A percentile compares a stretch with the other conserved stretches of the same genome.
These are phyloP conservation scores for Ogataea philodendri DNA, from an alignment of 805 yeast genomes.

Conservation along the genomic window DNA sequence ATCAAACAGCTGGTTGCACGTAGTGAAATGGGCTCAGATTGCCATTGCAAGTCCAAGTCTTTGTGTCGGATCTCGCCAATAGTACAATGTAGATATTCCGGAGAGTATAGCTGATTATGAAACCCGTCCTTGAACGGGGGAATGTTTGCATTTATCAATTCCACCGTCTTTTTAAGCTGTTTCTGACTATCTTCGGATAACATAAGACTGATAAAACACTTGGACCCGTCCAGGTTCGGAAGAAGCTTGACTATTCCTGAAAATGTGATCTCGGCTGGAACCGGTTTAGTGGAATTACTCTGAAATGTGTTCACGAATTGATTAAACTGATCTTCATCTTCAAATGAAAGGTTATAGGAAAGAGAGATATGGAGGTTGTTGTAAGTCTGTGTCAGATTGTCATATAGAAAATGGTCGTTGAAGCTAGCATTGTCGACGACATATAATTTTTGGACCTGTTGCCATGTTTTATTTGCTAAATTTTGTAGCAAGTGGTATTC, in stretches of 20 bases:
- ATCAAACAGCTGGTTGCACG: slow-evolving; percentile 3
- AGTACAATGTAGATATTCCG: slow-evolving; percentile 14
- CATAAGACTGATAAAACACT: slow-evolving; percentile 20
- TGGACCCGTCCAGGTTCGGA: slow-evolving; percentile 19
- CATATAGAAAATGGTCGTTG: slow-evolving; percentile 9
- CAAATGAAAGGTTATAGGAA: slow-evolving; percentile 20
- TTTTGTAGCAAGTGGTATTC: slow-evolving; percentile 5
- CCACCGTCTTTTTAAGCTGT: slow-evolving; percentile 6
- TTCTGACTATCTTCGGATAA: slow-evolving; percentile 3
- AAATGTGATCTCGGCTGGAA: slow-evolving; percentile 11
- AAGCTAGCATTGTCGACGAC: slow-evolving; percentile 2
- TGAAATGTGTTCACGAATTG: slow-evolving; percentile 3
- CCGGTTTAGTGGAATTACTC: neutral
- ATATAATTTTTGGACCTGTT: neutral
- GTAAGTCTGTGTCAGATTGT: slow-evolving; percentile 14
- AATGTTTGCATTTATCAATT: slow-evolving; percentile 12
- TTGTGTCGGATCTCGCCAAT: slow-evolving; percentile 12
- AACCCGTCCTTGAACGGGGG: slow-evolving; percentile 4
- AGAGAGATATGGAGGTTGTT: slow-evolving; percentile 23
- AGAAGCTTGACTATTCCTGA: slow-evolving; percentile 9
- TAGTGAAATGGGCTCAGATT: neutral
- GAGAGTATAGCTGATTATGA: slow-evolving; percentile 10
- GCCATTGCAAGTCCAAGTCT: neutral
- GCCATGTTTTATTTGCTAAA: slow-evolving; percentile 7
- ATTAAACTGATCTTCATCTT: neutral